Conservation (phyloP, 331 rosid species). For the Quercus tomentella region DNA sequence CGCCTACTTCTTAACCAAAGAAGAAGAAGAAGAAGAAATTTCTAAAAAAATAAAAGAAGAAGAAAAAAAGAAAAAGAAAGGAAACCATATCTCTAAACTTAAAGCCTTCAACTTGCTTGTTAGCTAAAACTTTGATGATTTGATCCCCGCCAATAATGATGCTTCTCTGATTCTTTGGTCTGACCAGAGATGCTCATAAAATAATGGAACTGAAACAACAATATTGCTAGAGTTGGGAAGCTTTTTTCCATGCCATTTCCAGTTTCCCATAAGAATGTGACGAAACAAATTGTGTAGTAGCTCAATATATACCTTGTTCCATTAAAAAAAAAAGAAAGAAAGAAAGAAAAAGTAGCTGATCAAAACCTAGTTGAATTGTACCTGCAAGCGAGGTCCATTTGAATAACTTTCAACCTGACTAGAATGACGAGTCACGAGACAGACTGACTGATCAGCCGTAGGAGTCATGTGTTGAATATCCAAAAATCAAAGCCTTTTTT, state of each 20-base stretch:
- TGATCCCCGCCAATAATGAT: too few relatives aligned
- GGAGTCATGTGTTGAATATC: not conserved
- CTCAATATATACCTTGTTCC: not conserved
- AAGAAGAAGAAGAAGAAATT: too few relatives aligned
- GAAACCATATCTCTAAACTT: too few relatives aligned
- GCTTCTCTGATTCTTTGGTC: too few relatives aligned
- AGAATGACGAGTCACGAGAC: not conserved
- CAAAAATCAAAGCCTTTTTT: not conserved
- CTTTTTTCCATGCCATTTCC: not conserved
- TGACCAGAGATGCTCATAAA: too few relatives aligned
- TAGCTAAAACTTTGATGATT: too few relatives aligned
- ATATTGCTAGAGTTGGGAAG: not conserved
- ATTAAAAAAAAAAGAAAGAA: fast-evolving
- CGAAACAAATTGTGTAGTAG: not conserved
- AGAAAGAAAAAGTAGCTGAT: too few relatives aligned
- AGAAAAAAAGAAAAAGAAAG: too few relatives aligned
- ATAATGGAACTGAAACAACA: not conserved
- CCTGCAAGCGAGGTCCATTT: not conserved
- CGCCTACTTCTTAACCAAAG: too few relatives aligned
- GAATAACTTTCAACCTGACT: not conserved
- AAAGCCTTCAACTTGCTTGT: too few relatives aligned
- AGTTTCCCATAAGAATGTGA: not conserved
- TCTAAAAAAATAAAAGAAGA: too few relatives aligned
- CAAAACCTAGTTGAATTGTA: not conserved
- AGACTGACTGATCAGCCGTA: not conserved